Base-by-base conservation (phyloP, 805 yeast genomes). In the Tetrapisispora phaffii region DNA sequence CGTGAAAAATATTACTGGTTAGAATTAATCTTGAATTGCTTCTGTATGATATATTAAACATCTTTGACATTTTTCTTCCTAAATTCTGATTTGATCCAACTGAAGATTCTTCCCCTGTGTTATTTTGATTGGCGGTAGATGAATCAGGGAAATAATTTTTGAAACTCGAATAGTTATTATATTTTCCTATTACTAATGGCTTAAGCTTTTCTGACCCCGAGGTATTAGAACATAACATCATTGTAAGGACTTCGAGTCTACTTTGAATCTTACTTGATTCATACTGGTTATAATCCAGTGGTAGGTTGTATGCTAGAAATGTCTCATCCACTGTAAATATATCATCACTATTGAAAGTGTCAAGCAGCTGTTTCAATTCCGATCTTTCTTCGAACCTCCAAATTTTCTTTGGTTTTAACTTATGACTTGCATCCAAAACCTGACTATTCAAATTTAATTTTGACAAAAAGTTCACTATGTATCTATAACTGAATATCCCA, bases 311-410 rank as follows among this genome's bases (percentile, higher is more conserved):
- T 43, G 78, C 78, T 40, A 80, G 54, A 57, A 75, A 76, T n/a
- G 80, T 72, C 57, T 80, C 85, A 55, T 77, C 82, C 33, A 80
- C 52, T 1, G 80, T 75, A 53, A 79, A 80, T 10, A 80, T 63
- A 53, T 78, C 80, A 38, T 65, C 66, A 2, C 76, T 74, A 2
- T 68, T 64, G 44, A 76, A 68, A n/a, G 66, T 69, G 2, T 58
- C 52, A n/a, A 80, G 57, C 39, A 71, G 66, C 2, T 53, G 51
- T 54, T 76, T 76, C 43, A 80, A 61, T 9, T 65, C 69, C 7
- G 64, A 57, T 53, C 80, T 70, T 44, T 80, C 85, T 48, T 77
- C 82, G 44, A 75, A 67, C n/a, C 73, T 68, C 85, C 85, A 79
- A 9, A 79, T 73, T 49, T 76, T 77, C 39, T 75, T 61, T 16